Evolutionary conservation across 2,329 filamentous ascomycete genomes (phyloP).

Genomic region (Cercospora zeae-maydis): DNA sequence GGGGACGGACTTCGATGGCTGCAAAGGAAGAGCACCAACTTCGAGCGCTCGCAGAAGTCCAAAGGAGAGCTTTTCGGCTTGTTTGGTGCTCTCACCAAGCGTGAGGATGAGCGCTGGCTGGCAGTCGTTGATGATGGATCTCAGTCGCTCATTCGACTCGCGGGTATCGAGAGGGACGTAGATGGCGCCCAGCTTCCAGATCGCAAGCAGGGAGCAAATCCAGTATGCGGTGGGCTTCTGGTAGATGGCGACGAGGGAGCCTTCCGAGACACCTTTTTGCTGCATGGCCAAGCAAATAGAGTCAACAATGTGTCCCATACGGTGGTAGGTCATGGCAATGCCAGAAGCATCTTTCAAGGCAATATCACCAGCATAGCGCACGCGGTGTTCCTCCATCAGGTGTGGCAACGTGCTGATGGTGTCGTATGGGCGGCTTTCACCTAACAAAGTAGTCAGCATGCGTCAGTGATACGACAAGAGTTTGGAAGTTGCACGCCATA

Average conservation of each 20-base stretch:
- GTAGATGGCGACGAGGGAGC: slow-evolving; percentile 5
- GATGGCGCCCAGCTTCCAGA: not conserved
- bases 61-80: not conserved
- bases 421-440: not conserved
- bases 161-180: slow-evolving; percentile 9
- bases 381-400: not conserved
- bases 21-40: not conserved
- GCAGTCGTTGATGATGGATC: not conserved
- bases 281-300: slow-evolving; percentile 1
- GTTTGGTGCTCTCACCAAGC: not conserved
- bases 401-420: slow-evolving; percentile 2
- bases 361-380: not conserved
- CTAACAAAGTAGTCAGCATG: not conserved
- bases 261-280: not conserved
- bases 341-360: slow-evolving; percentile 1
- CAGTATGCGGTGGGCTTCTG: slow-evolving; percentile 2
- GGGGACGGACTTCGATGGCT: not conserved
- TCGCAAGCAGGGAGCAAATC: slow-evolving; percentile 10
- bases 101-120: not conserved
- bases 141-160: not conserved
- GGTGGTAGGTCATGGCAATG: not conserved
- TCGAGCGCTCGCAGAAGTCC: not conserved
- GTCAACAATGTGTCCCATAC: not conserved
- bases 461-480: not conserved
- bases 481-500: not conserved